Evolutionary conservation across 441 rosid genomes (phyloP).

Genomic region (Biscutella laevigata): DNA sequence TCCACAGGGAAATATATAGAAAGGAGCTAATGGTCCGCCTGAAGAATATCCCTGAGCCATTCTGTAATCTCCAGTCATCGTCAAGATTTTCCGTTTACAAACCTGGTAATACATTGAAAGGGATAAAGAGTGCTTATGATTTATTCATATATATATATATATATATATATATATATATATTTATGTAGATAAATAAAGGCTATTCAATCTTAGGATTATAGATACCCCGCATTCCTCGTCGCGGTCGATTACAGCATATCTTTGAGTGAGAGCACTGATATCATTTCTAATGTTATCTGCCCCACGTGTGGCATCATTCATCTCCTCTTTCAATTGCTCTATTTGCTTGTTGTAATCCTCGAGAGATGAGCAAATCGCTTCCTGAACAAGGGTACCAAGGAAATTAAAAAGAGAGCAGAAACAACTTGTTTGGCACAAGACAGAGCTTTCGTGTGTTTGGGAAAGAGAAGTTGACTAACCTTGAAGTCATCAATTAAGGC

Average conservation of each 20-base stretch:
- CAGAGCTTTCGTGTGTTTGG: neutral
- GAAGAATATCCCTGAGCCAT: conserved; percentile 63
- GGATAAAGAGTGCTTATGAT: neutral
- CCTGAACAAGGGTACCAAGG: conserved; percentile 38
- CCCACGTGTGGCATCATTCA: conserved; percentile 99
- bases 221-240: conserved; percentile 99
- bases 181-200: neutral
- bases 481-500: conserved; percentile 98
- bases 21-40: conserved; percentile 82
- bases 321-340: conserved; percentile 83
- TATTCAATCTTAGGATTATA: conserved; percentile 19
- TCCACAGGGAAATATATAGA: conserved; percentile 93
- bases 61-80: conserved; percentile 54
- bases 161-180: neutral
- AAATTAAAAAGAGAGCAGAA: conserved; percentile 3
- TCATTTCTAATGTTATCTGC: conserved; percentile 98
- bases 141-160: too few species aligned
- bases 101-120: conserved; percentile 39
- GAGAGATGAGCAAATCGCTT: conserved; percentile 92
- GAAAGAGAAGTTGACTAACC: conserved; percentile 35
- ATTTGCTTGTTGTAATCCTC: conserved; percentile 99
- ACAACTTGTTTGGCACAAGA: neutral
- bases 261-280: conserved; percentile 90
- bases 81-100: conserved; percentile 75
- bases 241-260: conserved; percentile 86